Evolutionary conservation across 306 rosid genomes (phyloP).

Genomic region (Prunus armeniaca): DNA sequence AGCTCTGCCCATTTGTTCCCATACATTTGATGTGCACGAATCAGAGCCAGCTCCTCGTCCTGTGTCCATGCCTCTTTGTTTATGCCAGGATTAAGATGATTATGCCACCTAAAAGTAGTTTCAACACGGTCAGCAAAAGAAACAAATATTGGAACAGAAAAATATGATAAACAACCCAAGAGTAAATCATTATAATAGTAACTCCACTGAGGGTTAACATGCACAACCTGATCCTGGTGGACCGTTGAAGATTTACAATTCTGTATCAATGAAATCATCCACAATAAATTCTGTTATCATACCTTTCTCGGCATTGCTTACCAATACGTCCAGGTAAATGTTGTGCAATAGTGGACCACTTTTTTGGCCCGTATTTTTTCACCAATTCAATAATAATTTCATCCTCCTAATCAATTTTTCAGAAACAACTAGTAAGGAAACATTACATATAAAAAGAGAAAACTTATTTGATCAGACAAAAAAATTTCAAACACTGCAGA

Average conservation of each 20-base stretch:
- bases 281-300: constrained; percentile 24
- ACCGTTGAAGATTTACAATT: background rate
- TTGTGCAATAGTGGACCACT: constrained; percentile 94
- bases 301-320: constrained; percentile 99
- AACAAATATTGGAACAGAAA: background rate
- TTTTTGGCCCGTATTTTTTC: constrained; percentile 79
- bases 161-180: background rate
- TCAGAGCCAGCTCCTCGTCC: constrained; percentile 91
- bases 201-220: background rate
- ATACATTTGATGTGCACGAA: constrained; percentile 85
- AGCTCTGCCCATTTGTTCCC: constrained; percentile 99
- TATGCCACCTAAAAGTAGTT: constrained; percentile 79
- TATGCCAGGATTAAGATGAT: constrained; percentile 96
- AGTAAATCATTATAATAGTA: background rate
- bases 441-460: constrained; percentile 12
- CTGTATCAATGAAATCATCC: background rate
- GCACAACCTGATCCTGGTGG: constrained; percentile 1
- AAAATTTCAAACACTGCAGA: background rate
- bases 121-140: constrained; percentile 5
- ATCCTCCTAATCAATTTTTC: constrained; percentile 70
- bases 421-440: constrained; percentile 21
- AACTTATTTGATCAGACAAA: background rate
- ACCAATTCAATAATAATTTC: constrained; percentile 75
- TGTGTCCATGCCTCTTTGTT: constrained; percentile 99
- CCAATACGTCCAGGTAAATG: constrained; percentile 98